A percentile compares a stretch with the other conserved stretches of the same genome.
These are phyloP conservation scores for Phaeotremella skinneri DNA, from an alignment of 768 basidiomycete species.

Conservation along the genomic window DNA sequence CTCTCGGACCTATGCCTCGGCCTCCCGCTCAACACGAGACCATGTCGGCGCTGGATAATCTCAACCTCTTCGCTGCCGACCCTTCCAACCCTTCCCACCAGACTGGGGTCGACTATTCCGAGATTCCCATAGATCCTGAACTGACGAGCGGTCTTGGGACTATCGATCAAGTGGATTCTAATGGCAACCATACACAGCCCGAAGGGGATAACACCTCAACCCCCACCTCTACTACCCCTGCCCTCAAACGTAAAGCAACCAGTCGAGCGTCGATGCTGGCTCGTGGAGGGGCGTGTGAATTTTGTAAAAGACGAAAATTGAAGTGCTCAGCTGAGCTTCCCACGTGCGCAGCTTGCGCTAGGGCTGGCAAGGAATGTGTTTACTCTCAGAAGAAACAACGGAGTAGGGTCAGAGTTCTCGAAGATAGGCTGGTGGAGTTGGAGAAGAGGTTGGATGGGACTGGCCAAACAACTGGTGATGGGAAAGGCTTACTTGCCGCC, in stretches of 20 bases:
- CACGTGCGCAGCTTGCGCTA: constrained; percentile 25
- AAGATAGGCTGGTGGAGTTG: constrained; percentile 41
- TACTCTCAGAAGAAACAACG: constrained; percentile 44
- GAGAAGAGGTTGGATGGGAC: constrained; percentile 29
- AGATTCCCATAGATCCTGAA: background rate
- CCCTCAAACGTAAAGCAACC: constrained; percentile 35
- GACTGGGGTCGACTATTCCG: background rate
- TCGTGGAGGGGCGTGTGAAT: constrained; percentile 46
- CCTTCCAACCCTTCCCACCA: background rate
- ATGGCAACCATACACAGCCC: background rate
- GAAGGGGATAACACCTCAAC: background rate
- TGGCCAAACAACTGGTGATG: too few relatives aligned
- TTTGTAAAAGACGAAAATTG: constrained; percentile 40
- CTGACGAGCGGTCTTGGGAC: background rate
- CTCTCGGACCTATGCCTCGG: background rate
- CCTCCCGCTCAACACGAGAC: constrained; percentile 19
- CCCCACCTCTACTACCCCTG: background rate
- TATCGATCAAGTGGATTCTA: background rate
- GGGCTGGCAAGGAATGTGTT: constrained; percentile 29
- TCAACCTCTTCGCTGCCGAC: background rate
- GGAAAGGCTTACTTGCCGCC: background rate
- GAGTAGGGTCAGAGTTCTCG: constrained; percentile 33
- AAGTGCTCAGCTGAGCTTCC: constrained; percentile 44
- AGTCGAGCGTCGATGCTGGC: constrained; percentile 42
- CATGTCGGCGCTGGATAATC: constrained; percentile 13